Evolutionary conservation across 2,329 filamentous ascomycete genomes (phyloP), one percentile per base, ranked within the genome.

Genomic region (Fusarium humuli): DNA sequence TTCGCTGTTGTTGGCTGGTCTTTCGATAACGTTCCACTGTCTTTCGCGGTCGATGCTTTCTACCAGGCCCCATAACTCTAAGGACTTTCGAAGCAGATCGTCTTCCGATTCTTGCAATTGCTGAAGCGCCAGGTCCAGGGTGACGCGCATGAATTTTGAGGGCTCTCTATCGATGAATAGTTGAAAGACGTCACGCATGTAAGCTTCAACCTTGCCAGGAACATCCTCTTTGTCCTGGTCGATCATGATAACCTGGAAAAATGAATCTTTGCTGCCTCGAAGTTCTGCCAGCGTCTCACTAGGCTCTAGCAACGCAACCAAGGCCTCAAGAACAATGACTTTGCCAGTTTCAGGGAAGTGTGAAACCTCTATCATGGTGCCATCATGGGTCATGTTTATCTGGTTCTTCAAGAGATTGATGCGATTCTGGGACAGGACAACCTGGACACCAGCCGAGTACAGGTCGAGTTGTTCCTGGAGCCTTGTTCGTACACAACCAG

Each of bases 1-100:
- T 34, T 81, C 78, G 8, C 79, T 81, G 16, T 82, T 77, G 1
- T 79, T 77, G 14, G 81, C 80, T 8, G 82, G 81, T 67, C 83
- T 84, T 61, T 86, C 83, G 6, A 84, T 76, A 67, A 89, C 87
- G 34, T 81, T 83, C 89, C 89, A 91, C 66, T 88, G 85, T 6
- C 88, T 83, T 75, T 91, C 88, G 50, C 87, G 85, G 75, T 91
- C 88, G 61, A 91, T 87, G 47, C 90, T 87, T 75, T 91, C 88
- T 7, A 91, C 88, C 7, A 89, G 82, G 0, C 87, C 86, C 89
- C 89, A 91, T 4, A 91, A 82, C 75, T 91, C 88, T 7, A 91
- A 81, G 3, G 88, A 86, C 62, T 87, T 84, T 56, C 83, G 83
- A 9, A 91, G 79, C 14, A 90, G 79, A 58, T 86, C 83, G 66